Conservation (phyloP, 2,329 filamentous ascomycete species). For the Aschersonia sp. region DNA sequence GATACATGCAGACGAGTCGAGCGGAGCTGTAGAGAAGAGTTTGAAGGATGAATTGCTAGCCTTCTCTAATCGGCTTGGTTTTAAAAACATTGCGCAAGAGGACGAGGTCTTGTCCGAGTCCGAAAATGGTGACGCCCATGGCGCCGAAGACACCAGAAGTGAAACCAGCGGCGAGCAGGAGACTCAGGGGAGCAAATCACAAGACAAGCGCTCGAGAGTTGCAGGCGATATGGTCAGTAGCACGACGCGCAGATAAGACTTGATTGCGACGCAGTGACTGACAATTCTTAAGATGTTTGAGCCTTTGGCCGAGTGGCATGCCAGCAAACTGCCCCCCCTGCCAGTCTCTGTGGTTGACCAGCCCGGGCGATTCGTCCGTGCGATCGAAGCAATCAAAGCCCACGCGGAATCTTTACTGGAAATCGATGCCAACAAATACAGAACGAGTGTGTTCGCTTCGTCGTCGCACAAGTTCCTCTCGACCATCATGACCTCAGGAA, state of each 20-base stretch:
- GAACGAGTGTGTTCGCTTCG: slow-evolving; percentile 57
- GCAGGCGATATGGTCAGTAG: slow-evolving; percentile 20
- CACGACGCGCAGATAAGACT: too few relatives aligned
- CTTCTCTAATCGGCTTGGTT: slow-evolving; percentile 23
- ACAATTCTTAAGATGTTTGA: slow-evolving; percentile 34
- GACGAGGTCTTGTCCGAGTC: slow-evolving; percentile 22
- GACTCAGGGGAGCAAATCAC: slow-evolving; percentile 10
- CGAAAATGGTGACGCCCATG: slow-evolving; percentile 17
- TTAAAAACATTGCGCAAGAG: slow-evolving; percentile 17
- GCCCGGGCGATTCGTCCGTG: slow-evolving; percentile 23
- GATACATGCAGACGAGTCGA: slow-evolving; percentile 14
- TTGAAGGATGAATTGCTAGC: slow-evolving; percentile 21
- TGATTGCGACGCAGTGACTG: slow-evolving; percentile 11
- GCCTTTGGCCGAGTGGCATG: slow-evolving; percentile 43
- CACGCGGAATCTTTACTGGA: slow-evolving; percentile 66
- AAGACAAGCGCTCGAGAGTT: slow-evolving; percentile 10
- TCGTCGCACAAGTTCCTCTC: slow-evolving; percentile 93
- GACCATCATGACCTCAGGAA: slow-evolving; percentile 93
- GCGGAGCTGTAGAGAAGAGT: slow-evolving; percentile 25
- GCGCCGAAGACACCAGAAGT: slow-evolving; percentile 17
- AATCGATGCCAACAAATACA: slow-evolving; percentile 63
- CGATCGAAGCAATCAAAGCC: slow-evolving; percentile 40
- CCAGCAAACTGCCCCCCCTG: slow-evolving; percentile 25
- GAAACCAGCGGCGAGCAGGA: slow-evolving; percentile 13
- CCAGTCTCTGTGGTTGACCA: slow-evolving; percentile 30